These are phyloP conservation scores for Boehmeria nivea DNA, from an alignment of 306 rosid genomes.

Conservation along the genomic window DNA sequence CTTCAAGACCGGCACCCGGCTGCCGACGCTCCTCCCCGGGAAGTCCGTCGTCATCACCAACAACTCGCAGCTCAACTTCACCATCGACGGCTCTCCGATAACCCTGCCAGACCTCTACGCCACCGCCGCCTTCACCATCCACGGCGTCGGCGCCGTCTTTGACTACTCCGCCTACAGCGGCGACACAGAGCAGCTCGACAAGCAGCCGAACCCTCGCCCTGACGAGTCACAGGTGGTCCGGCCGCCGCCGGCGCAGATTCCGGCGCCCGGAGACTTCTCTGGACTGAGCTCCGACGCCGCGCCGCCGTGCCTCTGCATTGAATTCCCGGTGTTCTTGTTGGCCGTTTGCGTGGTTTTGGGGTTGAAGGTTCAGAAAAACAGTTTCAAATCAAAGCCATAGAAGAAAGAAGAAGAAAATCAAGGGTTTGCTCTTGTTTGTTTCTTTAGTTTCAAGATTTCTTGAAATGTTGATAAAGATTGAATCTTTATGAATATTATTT, in stretches of 20 bases:
- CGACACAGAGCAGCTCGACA: background rate
- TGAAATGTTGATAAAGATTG: too few species aligned
- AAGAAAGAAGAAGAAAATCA: background rate
- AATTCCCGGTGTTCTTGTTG: slow-evolving; percentile 26
- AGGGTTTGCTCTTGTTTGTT: background rate
- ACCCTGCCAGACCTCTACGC: slow-evolving; percentile 49
- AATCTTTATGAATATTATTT: too few species aligned
- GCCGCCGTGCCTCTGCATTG: slow-evolving; percentile 19
- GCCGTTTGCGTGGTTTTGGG: slow-evolving; percentile 21
- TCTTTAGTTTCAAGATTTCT: too few species aligned
- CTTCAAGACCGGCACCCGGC: slow-evolving; percentile 34
- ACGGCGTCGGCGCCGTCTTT: slow-evolving; percentile 38
- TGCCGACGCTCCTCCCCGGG: slow-evolving; percentile 67
- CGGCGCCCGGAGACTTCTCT: background rate
- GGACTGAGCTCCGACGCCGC: slow-evolving; percentile 20
- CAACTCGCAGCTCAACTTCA: slow-evolving; percentile 42
- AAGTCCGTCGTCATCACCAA: slow-evolving; percentile 46
- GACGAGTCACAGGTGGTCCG: background rate
- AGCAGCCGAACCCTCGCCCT: background rate
- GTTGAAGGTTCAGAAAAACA: slow-evolving; percentile 21
- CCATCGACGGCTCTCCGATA: slow-evolving; percentile 33
- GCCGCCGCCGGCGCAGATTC: background rate
- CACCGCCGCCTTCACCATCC: slow-evolving; percentile 43
- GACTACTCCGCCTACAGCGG: slow-evolving; percentile 43
- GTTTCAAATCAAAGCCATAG: slow-evolving; percentile 4